These are phyloP conservation scores for Leishmania gerbilli DNA, from an alignment of 208 protist genomes.

Conservation along the genomic window DNA sequence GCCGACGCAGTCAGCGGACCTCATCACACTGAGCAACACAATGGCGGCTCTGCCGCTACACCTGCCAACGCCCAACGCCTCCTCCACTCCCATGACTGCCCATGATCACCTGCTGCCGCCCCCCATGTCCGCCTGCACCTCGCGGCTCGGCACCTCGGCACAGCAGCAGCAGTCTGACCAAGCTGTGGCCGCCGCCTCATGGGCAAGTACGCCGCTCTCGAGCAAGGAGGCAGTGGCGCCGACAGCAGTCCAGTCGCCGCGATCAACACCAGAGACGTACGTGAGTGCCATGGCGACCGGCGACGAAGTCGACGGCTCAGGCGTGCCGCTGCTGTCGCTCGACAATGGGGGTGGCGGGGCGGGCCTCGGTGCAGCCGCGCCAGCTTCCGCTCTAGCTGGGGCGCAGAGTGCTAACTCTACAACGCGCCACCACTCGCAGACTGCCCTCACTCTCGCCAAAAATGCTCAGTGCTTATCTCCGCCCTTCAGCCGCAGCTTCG, in stretches of 20 bases:
- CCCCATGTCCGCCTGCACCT: not conserved
- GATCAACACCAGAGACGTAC: slow-evolving; percentile 2
- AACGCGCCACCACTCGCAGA: not conserved
- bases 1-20: not conserved
- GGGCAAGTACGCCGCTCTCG: not conserved
- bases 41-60: not conserved
- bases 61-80: not conserved
- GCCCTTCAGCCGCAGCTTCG: not conserved
- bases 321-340: not conserved
- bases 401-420: not conserved
- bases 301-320: not conserved
- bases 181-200: not conserved
- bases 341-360: not conserved
- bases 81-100: not conserved
- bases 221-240: not conserved
- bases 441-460: not conserved
- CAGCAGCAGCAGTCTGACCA: slow-evolving; percentile 8
- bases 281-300: not conserved
- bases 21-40: not conserved
- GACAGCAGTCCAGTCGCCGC: slow-evolving; percentile 16
- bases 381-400: not conserved
- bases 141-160: slow-evolving; percentile 1
- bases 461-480: slow-evolving; percentile 1
- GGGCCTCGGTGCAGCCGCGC: not conserved
- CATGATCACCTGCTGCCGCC: slow-evolving; percentile 24